Base-by-base conservation (phyloP, 208 protist genomes). In the Vickermania ingenoplastis region DNA sequence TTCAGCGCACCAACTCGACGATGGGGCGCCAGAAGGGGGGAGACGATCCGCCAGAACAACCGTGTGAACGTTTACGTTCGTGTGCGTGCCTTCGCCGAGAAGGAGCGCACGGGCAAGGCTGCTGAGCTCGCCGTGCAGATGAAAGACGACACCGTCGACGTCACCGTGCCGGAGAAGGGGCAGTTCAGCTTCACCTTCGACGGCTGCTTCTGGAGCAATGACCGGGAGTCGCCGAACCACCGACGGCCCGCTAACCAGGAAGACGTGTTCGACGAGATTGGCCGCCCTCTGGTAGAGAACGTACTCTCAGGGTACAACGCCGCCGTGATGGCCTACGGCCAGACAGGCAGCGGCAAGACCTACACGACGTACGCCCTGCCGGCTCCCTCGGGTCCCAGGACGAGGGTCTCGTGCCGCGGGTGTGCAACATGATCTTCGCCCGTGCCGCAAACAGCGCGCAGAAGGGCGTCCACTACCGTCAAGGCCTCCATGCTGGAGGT, bases 401-500 rank as follows among this genome's bases (percentile, higher is more conserved):
- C 29, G 81, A 89, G 65, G 86, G 86, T 14, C 75, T 94, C 28
- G 70, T 94, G 53, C 86, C 86, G 31, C 82, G 86, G 24, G 73
- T 93, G 27, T 93, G 82, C 71, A 82, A 90, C 56, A 86, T 86
- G 79, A 77, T 93, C 53, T 93, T 93, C 57, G 68, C 62, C 26
- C 75, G 78, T 41, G 82, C 78, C 41, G 59, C 62, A 14, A 71
- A 60, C 57, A 75, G 71, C 52, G 69, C 65, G 22, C 75, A 89
- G 69, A 83, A 81, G 65, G 82, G 82, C 25, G 69, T 86, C 31
- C 69, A 54, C 60, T 84, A 84, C 73, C 45, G 71, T 89, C 41
- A 61, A 57, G 13, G 82, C 64, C 21, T 95, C 83, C 17, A 97
- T 97, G 80, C 61, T 98, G 49, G 96, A 98, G 70, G 92, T 98